phyloP scores from a whole-genome alignment of 148 eudicot species.

The Cornus controversa region DNA sequence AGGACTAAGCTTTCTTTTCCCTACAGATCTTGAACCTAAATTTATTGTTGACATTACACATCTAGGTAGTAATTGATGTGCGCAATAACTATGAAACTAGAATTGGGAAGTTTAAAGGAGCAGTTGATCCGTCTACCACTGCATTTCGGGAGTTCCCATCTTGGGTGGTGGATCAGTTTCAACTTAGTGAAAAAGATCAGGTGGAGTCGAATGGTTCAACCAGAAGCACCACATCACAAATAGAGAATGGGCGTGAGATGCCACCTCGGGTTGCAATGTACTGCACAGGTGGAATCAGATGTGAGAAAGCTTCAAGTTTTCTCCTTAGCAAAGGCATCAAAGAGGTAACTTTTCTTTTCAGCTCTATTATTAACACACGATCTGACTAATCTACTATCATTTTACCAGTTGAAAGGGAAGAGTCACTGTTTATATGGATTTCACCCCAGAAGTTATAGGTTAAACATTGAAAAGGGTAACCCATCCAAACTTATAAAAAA shows the following conservation, averaged over 20 bases:
- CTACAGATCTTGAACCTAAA: background rate
- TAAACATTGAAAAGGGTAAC: no score
- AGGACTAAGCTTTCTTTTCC: background rate
- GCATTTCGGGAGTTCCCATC: constrained; percentile 93
- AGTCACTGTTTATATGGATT: background rate
- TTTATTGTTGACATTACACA: constrained; percentile 12
- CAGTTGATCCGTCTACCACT: constrained; percentile 83
- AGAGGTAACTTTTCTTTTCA: constrained; percentile 47
- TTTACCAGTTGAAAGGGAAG: background rate
- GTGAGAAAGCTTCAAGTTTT: constrained; percentile 95
- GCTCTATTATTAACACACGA: background rate
- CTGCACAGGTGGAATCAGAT: constrained; percentile 97
- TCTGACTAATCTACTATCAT: background rate
- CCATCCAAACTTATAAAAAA: no score
- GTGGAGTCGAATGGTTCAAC: constrained; percentile 22
- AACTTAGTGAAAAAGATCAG: constrained; percentile 40
- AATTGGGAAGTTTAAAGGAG: constrained; percentile 90
- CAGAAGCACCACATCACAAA: constrained; percentile 28
- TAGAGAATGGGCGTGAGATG: constrained; percentile 28
- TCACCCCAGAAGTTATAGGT: background rate
- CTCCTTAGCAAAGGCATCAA: constrained; percentile 88
- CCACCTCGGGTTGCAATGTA: constrained; percentile 95
- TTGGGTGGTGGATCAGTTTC: constrained; percentile 70
- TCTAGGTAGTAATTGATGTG: constrained; percentile 92
- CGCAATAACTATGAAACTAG: constrained; percentile 89